These are phyloP conservation scores for Alternaria sp. DNA, from an alignment of 2,329 filamentous ascomycete species.

Conservation along the genomic window DNA sequence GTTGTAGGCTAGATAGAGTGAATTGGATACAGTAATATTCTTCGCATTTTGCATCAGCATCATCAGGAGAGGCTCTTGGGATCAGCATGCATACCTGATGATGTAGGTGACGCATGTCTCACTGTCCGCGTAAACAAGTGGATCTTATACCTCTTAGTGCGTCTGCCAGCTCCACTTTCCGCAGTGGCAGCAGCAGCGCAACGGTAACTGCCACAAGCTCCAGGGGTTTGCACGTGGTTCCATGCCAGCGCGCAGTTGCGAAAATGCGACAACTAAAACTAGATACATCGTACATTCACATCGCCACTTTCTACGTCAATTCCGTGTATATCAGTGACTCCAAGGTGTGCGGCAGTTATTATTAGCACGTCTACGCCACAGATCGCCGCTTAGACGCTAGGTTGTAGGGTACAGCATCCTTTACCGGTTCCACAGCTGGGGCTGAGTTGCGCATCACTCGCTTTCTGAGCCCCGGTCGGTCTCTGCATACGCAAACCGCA, in stretches of 20 bases:
- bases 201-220: slow-evolving; percentile 1
- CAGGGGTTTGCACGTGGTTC: not conserved
- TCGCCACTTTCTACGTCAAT: not conserved
- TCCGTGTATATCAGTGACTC: not conserved
- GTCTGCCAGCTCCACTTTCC: not conserved
- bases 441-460: slow-evolving; percentile 13
- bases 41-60: not conserved
- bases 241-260: not conserved
- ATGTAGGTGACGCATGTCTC: slow-evolving; percentile 2
- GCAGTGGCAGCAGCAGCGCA: not conserved
- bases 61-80: not conserved
- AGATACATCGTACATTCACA: not conserved
- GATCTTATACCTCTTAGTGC: not conserved
- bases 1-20: slow-evolving; percentile 60
- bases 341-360: slow-evolving; percentile 1
- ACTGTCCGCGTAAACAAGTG: slow-evolving; percentile 8
- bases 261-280: too few species aligned
- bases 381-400: slow-evolving; percentile 1
- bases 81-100: not conserved
- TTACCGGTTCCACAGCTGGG: slow-evolving; percentile 3
- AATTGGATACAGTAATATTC: not conserved
- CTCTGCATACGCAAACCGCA: slow-evolving; percentile 14
- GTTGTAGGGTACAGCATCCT: not conserved
- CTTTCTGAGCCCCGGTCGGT: slow-evolving; percentile 3
- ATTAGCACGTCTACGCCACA: slow-evolving; percentile 16